Evolutionary conservation across 257 asterid species (phyloP), one percentile per base, ranked within the genome.

Genomic region (Fraxinus cuspidata): DNA sequence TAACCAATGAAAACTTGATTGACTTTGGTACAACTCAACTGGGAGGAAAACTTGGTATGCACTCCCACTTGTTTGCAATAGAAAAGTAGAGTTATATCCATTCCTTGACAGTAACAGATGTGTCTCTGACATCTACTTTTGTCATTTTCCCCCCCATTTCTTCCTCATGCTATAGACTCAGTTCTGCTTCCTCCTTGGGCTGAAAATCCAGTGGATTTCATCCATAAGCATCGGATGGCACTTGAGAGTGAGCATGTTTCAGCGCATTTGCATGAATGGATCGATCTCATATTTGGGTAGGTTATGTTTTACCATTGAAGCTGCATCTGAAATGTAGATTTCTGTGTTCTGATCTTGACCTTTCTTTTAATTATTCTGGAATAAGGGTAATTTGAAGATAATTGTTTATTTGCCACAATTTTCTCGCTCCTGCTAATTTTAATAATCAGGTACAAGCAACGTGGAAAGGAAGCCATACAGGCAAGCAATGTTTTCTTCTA

Each of bases 231-330:
- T 85, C 92, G 90, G 79, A 87, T 86, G 97, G 97, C 99, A 38
- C 99, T 95, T 64, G 99, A 95, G 90, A 95, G 99, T 81, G 97
- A 95, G 85, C 93, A 95, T 77, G 97, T 91, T 82, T 95, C 99
- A 56, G 88, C 90, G 70, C 94, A 95, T 87, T 83, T 95, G 82
- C 97, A 95, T 82, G 97, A 93, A 81, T 95, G 99, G 99, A 84
- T 93, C 58, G 99, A 95, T 89, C 97, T 95, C 77, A 90, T 95
- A 80, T 95, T 95, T 86, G 99, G 99, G 99, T 93, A 87, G 74
- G 81, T 70, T 77, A 2, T 32, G 69, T 88, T 31, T 77, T 6
- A 35, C 79, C 74, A 56, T 64, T 77, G 72, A 77, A 79, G 82
- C 75, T 77, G 37, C 72, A 37, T 69, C 63, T 35, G 12, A 18